Evolutionary conservation across 257 asterid species (phyloP).

Genomic region (Nicotiana undulata): DNA sequence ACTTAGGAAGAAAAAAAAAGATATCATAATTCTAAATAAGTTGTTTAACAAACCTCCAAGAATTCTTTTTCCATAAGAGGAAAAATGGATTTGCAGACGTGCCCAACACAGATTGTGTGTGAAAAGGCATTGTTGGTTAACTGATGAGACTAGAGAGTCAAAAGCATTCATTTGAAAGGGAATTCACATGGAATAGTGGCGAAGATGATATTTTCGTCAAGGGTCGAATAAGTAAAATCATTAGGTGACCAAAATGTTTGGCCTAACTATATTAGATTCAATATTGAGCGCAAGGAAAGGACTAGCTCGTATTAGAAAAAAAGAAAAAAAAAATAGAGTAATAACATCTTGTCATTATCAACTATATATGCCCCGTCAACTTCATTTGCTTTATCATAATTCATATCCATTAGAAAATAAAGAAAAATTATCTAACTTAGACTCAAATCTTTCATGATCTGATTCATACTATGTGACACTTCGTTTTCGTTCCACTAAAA

Average conservation of each 20-base stretch:
- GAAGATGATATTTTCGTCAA: not conserved
- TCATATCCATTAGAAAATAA: conserved; percentile 9
- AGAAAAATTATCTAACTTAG: conserved; percentile 10
- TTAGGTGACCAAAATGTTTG: conserved; percentile 13
- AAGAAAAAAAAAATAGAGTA: not conserved
- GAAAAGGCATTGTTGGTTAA: not conserved
- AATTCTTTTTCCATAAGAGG: not conserved
- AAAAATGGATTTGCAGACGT: not conserved
- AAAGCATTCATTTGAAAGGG: conserved; percentile 16
- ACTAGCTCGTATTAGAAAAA: not conserved
- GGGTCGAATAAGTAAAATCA: conserved; percentile 10
- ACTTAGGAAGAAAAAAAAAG: not conserved
- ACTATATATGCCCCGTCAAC: conserved; percentile 23
- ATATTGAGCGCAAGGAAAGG: not conserved
- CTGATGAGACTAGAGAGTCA: not conserved
- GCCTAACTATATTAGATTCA: not conserved
- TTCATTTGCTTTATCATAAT: conserved; percentile 18
- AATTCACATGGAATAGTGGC: not conserved
- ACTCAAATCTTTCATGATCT: conserved; percentile 2
- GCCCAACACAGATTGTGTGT: not conserved
- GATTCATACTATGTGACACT: not conserved
- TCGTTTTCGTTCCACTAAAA: not conserved
- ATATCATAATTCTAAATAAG: not conserved
- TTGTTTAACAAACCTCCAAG: not conserved
- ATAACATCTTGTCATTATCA: too few species aligned